phyloP scores from a whole-genome alignment of 805 yeast species.

The Diddensiella santjacobensis region DNA sequence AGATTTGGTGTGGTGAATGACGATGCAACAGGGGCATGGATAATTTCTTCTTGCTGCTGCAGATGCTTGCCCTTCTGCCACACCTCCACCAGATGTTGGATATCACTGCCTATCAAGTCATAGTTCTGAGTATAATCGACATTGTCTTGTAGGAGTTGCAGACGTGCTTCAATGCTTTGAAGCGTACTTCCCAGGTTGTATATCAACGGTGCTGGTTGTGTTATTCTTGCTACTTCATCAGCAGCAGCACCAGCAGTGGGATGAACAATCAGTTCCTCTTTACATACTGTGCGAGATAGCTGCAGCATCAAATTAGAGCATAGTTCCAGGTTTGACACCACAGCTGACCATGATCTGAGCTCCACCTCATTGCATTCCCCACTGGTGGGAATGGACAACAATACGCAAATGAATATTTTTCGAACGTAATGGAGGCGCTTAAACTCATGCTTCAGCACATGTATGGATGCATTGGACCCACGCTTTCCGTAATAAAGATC shows the following conservation, averaged over 20 bases:
- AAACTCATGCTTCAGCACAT: conserved; percentile 32
- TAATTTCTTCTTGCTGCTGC: neutral
- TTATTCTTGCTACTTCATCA: conserved; percentile 3
- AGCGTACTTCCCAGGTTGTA: conserved; percentile 16
- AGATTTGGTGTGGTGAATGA: conserved; percentile 6
- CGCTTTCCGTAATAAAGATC: conserved; percentile 23
- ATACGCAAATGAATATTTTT: conserved; percentile 42
- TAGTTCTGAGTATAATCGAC: conserved; percentile 15
- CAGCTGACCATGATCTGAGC: conserved; percentile 25
- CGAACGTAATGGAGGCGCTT: conserved; percentile 38
- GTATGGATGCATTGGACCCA: conserved; percentile 28
- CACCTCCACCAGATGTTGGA: conserved; percentile 17
- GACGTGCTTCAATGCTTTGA: conserved; percentile 24
- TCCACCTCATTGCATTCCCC: conserved; percentile 23
- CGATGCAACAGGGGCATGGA: neutral
- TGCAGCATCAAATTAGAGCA: conserved; percentile 15
- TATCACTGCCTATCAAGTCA: conserved; percentile 22
- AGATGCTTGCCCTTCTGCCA: conserved; percentile 18
- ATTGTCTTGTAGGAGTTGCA: conserved; percentile 22
- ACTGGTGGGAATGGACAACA: conserved; percentile 35
- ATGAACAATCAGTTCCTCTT: conserved; percentile 10
- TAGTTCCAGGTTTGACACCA: conserved; percentile 23
- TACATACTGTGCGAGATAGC: conserved; percentile 15
- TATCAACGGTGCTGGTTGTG: conserved; percentile 8
- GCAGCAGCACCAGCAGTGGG: neutral